phyloP scores from a whole-genome alignment of 441 rosid genomes.

The Brassica hybrid region DNA sequence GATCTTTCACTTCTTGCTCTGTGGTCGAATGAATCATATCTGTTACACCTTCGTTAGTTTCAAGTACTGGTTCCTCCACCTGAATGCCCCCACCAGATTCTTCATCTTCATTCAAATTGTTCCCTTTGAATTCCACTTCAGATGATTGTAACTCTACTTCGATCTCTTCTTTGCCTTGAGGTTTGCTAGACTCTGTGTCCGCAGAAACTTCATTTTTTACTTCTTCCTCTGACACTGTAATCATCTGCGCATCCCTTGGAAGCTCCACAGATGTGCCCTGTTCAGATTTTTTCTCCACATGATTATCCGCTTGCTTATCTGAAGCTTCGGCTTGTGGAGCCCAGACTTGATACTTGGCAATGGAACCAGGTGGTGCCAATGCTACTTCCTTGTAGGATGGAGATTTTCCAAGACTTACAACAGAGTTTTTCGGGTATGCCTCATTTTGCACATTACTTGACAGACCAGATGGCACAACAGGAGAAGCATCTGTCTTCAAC shows the following conservation, averaged over 20 bases:
- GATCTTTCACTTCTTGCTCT: constrained; percentile 50
- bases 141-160: constrained; percentile 50
- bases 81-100: constrained; percentile 48
- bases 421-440: constrained; percentile 52
- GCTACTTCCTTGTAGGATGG: constrained; percentile 99
- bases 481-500: constrained; percentile 50
- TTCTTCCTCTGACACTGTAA: constrained; percentile 42
- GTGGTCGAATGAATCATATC: constrained; percentile 52
- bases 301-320: constrained; percentile 52
- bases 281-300: constrained; percentile 39
- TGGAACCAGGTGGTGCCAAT: constrained; percentile 91
- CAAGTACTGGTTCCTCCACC: constrained; percentile 47
- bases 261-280: constrained; percentile 46
- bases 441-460: constrained; percentile 50
- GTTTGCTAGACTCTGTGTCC: constrained; percentile 44
- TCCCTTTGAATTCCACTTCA: constrained; percentile 49
- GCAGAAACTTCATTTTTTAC: constrained; percentile 49
- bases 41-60: constrained; percentile 44
- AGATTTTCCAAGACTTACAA: constrained; percentile 81
- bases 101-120: constrained; percentile 43
- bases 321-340: constrained; percentile 53
- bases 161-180: constrained; percentile 40
- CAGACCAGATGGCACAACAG: constrained; percentile 49
- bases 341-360: constrained; percentile 73
- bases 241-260: constrained; percentile 45